Conservation (phyloP, 768 basidiomycete genomes). For the Leucocoprinus leucothites region DNA sequence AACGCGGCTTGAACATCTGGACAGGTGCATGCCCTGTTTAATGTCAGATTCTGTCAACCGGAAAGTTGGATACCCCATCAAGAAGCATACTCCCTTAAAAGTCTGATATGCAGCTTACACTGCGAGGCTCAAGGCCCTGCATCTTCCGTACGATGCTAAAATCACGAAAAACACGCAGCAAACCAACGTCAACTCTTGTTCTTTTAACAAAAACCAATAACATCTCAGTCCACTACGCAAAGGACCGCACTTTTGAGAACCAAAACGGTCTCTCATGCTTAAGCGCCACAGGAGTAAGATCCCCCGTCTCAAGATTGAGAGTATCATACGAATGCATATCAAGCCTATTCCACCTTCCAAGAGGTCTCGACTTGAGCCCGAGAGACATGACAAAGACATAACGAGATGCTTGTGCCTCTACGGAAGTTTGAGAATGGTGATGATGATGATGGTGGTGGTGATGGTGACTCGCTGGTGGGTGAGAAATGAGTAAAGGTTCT, state of each 20-base stretch:
- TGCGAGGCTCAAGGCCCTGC: too few relatives aligned
- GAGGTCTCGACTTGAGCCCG: conserved; percentile 65
- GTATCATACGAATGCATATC: conserved; percentile 73
- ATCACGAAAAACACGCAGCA: too few relatives aligned
- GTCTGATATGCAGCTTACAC: too few relatives aligned
- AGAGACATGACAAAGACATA: conserved; percentile 79
- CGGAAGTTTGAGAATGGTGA: conserved; percentile 4
- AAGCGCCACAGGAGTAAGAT: conserved; percentile 62
- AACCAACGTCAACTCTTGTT: too few relatives aligned
- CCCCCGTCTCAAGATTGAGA: conserved; percentile 73
- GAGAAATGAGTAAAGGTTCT: conserved; percentile 11
- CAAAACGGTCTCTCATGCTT: conserved; percentile 90
- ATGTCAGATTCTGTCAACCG: too few relatives aligned
- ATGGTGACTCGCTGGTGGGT: conserved; percentile 13
- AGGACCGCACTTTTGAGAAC: conserved; percentile 89
- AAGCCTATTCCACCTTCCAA: conserved; percentile 85
- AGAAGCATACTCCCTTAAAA: too few relatives aligned
- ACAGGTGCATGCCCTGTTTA: too few relatives aligned
- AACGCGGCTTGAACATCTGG: too few relatives aligned
- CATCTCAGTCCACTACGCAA: conserved; percentile 18
- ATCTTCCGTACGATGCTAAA: too few relatives aligned
- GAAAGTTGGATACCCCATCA: too few relatives aligned
- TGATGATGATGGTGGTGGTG: conserved; percentile 6
- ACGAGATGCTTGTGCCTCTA: conserved; percentile 30
- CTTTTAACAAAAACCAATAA: not conserved